Base-by-base conservation (phyloP, 129 eudicot genomes). In the Tanacetum coccineum region DNA sequence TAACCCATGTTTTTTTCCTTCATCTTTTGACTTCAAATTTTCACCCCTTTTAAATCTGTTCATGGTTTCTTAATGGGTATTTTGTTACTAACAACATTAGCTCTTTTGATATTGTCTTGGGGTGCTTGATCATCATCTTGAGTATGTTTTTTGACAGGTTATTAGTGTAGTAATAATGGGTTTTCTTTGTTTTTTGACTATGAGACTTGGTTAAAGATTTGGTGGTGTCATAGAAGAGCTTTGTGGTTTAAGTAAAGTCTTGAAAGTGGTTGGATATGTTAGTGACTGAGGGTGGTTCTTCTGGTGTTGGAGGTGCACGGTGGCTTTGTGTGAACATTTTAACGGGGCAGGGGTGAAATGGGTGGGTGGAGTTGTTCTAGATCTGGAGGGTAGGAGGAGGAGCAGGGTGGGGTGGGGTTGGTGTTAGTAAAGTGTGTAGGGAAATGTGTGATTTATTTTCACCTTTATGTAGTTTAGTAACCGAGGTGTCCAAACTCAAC, bases 261-360 rank as follows among this genome's bases (percentile, higher is more conserved):
- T 59, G 97, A 87, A 76, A 90, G 81, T 85, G 87, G 69, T 81
- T 81, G 39, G 97, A 84, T 9, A 84, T 85, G 86, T 73, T 80
- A 9, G 67, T 36, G 67, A 25, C 19, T 11, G 53, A 22, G 7
- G 25, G 25, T 22, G 25, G 25, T 22, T 22, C 25, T 22, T 66
- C 59, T 10, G 70, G 58, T 8, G 70, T 12, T 17, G 68, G 68
- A 20, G 68, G 68, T 19, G 68, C 68, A 32, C 62, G 72, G 63
- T 62, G 50, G 36, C 2, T 18, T 39, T 53, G 72, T 53, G 72
- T n/a, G n/a, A n/a, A 54, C 72, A 68, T 68, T 54, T 18, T n/a
- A 12, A n/a, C 46, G 15, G 57, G n/a, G n/a, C n/a, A n/a, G n/a
- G n/a, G n/a, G n/a, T n/a, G n/a, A n/a, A n/a, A n/a, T n/a, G n/a